A percentile compares a stretch with the other conserved stretches of the same genome.
These are phyloP conservation scores for Ophiostoma sp. DNA, from an alignment of 2,329 filamentous ascomycete genomes.

Conservation along the genomic window DNA sequence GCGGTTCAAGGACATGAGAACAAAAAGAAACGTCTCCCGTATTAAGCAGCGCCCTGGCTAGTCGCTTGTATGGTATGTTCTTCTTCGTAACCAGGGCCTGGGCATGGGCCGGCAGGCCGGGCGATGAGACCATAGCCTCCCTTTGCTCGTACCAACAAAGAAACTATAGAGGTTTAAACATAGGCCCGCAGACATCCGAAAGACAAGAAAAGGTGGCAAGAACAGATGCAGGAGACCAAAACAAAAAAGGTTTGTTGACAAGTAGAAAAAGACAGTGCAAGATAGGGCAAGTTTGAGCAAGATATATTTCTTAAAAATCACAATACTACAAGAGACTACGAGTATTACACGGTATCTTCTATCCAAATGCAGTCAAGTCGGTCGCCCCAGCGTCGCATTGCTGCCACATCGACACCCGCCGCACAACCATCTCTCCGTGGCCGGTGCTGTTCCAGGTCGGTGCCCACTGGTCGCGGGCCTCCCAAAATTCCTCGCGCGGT, in stretches of 20 bases:
- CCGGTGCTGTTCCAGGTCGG: conserved; percentile 20
- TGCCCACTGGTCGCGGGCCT: conserved; percentile 16
- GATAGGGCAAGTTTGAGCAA: neutral
- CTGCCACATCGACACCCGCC: conserved; percentile 25
- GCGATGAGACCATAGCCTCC: neutral
- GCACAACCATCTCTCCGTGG: conserved; percentile 23
- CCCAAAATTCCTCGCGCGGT: conserved; percentile 23
- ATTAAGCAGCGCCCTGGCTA: too few species aligned
- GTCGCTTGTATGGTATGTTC: neutral
- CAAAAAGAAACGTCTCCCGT: too few species aligned
- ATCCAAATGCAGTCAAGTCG: conserved; percentile 18
- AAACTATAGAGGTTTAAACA: neutral
- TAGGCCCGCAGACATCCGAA: too few species aligned
- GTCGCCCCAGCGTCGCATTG: conserved; percentile 23
- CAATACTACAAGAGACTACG: neutral
- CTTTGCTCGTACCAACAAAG: neutral
- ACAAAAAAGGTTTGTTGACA: neutral
- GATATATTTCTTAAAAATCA: neutral
- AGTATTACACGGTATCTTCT: too few species aligned
- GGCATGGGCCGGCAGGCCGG: neutral
- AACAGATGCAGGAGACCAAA: neutral
- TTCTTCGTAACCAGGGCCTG: neutral
- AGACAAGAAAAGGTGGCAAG: too few species aligned
- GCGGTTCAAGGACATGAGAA: too few species aligned
- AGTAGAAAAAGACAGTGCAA: too few species aligned